phyloP scores from a whole-genome alignment of 1,284 basidiomycete species.

The Lentinula novae-zelandiae region DNA sequence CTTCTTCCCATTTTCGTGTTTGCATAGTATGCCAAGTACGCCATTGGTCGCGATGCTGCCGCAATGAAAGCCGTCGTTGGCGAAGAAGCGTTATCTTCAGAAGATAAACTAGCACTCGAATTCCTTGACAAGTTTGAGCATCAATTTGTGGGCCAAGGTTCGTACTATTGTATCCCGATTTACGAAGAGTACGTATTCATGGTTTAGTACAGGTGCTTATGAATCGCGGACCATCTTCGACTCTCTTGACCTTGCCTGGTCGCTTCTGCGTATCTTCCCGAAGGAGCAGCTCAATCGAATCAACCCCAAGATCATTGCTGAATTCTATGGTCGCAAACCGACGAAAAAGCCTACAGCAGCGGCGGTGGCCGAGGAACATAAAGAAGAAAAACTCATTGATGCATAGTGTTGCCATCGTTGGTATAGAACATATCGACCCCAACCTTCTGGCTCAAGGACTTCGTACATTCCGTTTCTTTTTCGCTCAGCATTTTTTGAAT shows the following conservation, averaged over 20 bases:
- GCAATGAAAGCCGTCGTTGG: constrained; percentile 99
- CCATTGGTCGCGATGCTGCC: constrained; percentile 95
- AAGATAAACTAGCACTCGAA: constrained; percentile 92
- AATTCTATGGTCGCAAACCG: constrained; percentile 81
- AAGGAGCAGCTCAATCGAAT: constrained; percentile 98
- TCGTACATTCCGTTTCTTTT: too few relatives aligned
- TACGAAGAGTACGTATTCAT: background rate
- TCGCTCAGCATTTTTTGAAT: too few relatives aligned
- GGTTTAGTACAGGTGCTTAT: constrained; percentile 66
- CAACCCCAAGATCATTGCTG: constrained; percentile 85
- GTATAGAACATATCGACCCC: background rate
- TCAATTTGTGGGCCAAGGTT: constrained; percentile 92
- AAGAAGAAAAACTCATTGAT: constrained; percentile 61
- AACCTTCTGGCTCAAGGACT: too few relatives aligned
- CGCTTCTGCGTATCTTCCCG: constrained; percentile 95
- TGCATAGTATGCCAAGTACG: constrained; percentile 89
- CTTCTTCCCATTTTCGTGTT: constrained; percentile 11
- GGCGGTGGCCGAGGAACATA: constrained; percentile 36
- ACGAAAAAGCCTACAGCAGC: constrained; percentile 57
- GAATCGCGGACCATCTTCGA: constrained; percentile 98
- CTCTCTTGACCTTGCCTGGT: constrained; percentile 97
- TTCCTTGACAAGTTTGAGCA: constrained; percentile 95
- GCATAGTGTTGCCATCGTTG: constrained; percentile 21
- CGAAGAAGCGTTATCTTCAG: constrained; percentile 92
- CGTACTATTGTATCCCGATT: constrained; percentile 19